Evolutionary conservation across 1,139 yeast genomes (phyloP), one percentile per base, ranked within the genome.

Genomic region (Suhomyces bokatorum): DNA sequence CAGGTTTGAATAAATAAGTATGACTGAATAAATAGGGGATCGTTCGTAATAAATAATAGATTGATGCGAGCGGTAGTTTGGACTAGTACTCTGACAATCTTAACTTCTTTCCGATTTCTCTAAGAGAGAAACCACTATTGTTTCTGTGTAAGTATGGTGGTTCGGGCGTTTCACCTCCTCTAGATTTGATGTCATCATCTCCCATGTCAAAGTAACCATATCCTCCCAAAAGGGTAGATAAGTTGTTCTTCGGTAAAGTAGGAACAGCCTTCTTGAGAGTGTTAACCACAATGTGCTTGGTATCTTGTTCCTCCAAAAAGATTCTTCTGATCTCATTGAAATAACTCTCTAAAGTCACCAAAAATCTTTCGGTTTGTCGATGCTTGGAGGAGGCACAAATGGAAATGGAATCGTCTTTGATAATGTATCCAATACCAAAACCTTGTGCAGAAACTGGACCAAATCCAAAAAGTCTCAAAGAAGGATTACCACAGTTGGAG

Each of bases 401-500:
- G 2, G 95, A 85, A 43, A 90, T 81, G 4, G 93, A 83, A 58
- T 87, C 89, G 47, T 81, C 89, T 63, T 90, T 88, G 58, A 90
- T 85, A 56, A 90, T 89, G 64, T 90, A 90, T 3, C 96, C 97
- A 40, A 90, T 77, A 24, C 97, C 97, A 67, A 87, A 90, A 13
- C 97, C 97, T 57, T 86, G 89, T 17, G 95, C 83, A 29, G 89
- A 79, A 6, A 87, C 91, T 3, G 97, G 97, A 5, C 97, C 97
- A 67, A 90, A 90, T 0, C 97, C 97, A 67, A 90, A 90, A 49
- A 86, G 77, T 55, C 91, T 79, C 51, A 90, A 74, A 1, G 96
- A 81, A 6, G 97, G 96, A 62, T 90, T 90, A 45, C 97, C 97
- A 58, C 79, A 74, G 44, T 62, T 42, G 31, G 56, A 73, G 8